These are phyloP conservation scores for Globisporangium parvum DNA, from an alignment of 352 stramenopile species.

Conservation along the genomic window DNA sequence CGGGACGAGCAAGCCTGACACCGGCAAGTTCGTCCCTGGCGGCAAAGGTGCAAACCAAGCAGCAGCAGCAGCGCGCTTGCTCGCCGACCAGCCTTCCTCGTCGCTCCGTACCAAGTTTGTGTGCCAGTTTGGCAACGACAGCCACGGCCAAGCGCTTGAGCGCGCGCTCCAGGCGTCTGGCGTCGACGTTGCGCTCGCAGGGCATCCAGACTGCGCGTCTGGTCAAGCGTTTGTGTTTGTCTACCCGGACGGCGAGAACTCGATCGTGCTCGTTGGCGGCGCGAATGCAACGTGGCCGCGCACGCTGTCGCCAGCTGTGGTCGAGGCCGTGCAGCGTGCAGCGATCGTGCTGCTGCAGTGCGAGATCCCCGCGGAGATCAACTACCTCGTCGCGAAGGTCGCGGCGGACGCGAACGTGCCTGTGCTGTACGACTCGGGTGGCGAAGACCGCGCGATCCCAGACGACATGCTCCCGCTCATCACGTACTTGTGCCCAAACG, in stretches of 20 bases:
- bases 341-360: slow-evolving; percentile 67
- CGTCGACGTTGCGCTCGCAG: slow-evolving; percentile 36
- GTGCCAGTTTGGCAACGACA: slow-evolving; percentile 73
- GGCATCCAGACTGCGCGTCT: slow-evolving; percentile 38
- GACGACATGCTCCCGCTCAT: slow-evolving; percentile 46
- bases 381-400: slow-evolving; percentile 40
- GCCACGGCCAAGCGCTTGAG: slow-evolving; percentile 42
- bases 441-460: slow-evolving; percentile 57
- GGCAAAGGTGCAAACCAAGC: slow-evolving; percentile 83
- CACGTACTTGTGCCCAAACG: slow-evolving; percentile 70
- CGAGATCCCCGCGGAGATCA: slow-evolving; percentile 59
- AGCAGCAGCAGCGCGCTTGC: slow-evolving; percentile 44
- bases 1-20: slow-evolving; percentile 41
- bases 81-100: slow-evolving; percentile 9
- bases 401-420: slow-evolving; percentile 39
- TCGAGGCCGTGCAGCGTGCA: slow-evolving; percentile 40
- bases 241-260: slow-evolving; percentile 78
- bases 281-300: slow-evolving; percentile 63
- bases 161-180: slow-evolving; percentile 21
- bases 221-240: slow-evolving; percentile 82
- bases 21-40: slow-evolving; percentile 57
- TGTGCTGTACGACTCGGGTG: slow-evolving; percentile 77
- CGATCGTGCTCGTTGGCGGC: slow-evolving; percentile 78
- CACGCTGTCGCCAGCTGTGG: slow-evolving; percentile 24
- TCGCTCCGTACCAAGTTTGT: slow-evolving; percentile 32